Conservation (phyloP, 148 eudicot genomes). For the Beta vulgaris region DNA sequence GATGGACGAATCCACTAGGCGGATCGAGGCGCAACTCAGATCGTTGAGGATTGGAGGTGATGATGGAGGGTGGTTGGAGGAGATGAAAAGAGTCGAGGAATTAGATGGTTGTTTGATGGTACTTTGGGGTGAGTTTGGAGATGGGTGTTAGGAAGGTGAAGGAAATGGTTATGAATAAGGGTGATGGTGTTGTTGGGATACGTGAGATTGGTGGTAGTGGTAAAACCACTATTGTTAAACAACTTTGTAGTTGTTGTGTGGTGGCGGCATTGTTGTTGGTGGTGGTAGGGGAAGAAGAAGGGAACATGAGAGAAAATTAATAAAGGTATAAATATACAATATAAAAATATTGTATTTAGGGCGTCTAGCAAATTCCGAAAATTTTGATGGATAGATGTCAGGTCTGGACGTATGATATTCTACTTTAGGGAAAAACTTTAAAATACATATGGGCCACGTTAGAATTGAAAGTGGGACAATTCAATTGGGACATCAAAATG, state of each 20-base stretch:
- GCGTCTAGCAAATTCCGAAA: too few relatives aligned
- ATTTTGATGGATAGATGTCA: too few relatives aligned
- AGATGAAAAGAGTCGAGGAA: slow-evolving; percentile 47
- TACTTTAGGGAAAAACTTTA: too few relatives aligned
- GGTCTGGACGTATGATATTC: too few relatives aligned
- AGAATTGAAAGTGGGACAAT: too few relatives aligned
- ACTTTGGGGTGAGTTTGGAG: slow-evolving; percentile 49
- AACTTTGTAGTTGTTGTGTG: slow-evolving; percentile 59
- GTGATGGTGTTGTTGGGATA: slow-evolving; percentile 51
- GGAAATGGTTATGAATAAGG: slow-evolving; percentile 56
- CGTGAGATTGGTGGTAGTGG: slow-evolving; percentile 92
- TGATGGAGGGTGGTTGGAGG: slow-evolving; percentile 45
- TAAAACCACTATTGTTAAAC: slow-evolving; percentile 73
- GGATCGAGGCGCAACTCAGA: slow-evolving; percentile 56
- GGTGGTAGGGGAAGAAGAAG: too few relatives aligned
- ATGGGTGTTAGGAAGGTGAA: slow-evolving; percentile 64
- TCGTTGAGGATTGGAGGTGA: slow-evolving; percentile 51
- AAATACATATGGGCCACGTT: too few relatives aligned
- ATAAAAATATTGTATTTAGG: too few relatives aligned
- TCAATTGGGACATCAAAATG: too few relatives aligned
- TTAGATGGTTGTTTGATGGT: slow-evolving; percentile 43
- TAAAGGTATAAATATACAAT: too few relatives aligned
- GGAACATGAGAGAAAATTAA: too few relatives aligned
- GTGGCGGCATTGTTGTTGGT: too few relatives aligned
- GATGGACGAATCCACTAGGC: slow-evolving; percentile 38